phyloP scores from a whole-genome alignment of 2,329 filamentous ascomycete genomes.

The Didymella pinodella region DNA sequence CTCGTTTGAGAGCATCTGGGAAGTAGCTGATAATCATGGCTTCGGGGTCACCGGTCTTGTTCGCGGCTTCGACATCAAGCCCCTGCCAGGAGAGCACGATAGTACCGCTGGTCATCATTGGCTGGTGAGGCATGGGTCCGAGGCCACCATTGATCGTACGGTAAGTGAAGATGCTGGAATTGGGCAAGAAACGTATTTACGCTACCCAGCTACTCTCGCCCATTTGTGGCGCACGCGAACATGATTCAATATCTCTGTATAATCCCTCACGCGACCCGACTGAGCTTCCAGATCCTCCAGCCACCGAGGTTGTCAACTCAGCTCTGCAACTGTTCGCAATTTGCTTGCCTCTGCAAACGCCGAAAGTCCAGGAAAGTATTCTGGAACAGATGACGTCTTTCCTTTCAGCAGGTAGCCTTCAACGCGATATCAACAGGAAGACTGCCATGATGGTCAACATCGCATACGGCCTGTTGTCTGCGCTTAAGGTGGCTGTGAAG shows the following conservation, averaged over 20 bases:
- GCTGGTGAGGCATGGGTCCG: slow-evolving; percentile 65
- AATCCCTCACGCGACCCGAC: slow-evolving; percentile 59
- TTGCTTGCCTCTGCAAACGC: slow-evolving; percentile 84
- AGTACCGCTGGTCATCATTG: slow-evolving; percentile 57
- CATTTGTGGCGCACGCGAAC: slow-evolving; percentile 82
- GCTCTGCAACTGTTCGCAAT: slow-evolving; percentile 94
- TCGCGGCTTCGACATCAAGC: slow-evolving; percentile 75
- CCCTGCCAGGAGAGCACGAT: slow-evolving; percentile 68
- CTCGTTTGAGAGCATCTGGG: slow-evolving; percentile 93
- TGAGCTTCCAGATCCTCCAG: slow-evolving; percentile 75
- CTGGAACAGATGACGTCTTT: slow-evolving; percentile 93
- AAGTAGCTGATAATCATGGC: slow-evolving; percentile 90
- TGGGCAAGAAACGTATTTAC: slow-evolving; percentile 22
- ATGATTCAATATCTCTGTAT: slow-evolving; percentile 86
- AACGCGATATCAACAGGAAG: slow-evolving; percentile 86
- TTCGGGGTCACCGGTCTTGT: slow-evolving; percentile 92
- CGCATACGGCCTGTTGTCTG: slow-evolving; percentile 78
- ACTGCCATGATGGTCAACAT: slow-evolving; percentile 92
- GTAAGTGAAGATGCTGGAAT: slow-evolving; percentile 31
- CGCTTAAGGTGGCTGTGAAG: slow-evolving; percentile 82
- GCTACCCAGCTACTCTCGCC: slow-evolving; percentile 60
- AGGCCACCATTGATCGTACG: slow-evolving; percentile 69
- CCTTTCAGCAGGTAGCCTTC: slow-evolving; percentile 78
- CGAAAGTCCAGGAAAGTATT: slow-evolving; percentile 94
- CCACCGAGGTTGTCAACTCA: slow-evolving; percentile 92